Base-by-base conservation (phyloP, 441 rosid genomes). In the Aquilaria agallochum region DNA sequence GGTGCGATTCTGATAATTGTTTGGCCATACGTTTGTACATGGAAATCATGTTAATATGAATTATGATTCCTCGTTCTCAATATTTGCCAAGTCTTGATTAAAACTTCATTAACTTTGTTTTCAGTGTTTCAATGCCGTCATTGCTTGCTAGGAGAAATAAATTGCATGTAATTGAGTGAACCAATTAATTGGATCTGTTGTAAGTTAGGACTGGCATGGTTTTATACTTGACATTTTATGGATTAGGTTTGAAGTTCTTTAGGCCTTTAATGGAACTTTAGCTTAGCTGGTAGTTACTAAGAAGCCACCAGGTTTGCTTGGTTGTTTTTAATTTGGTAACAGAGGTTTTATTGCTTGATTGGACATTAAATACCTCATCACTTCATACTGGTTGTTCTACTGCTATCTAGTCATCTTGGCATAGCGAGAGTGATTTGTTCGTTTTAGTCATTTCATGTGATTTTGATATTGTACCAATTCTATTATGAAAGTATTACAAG, bases 1-100 rank as follows among this genome's bases (percentile, higher is more conserved):
- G 97, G 98, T 92, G 73, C n/a, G 48, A 48, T 56, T 55, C 56
- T 46, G 6, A 36, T 36, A 14, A 31, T 56, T 56, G 9, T 64
- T 7, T 63, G 13, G 46, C 53, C 20, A 45, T 42, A 51, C 5
- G 6, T 49, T 68, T 55, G 8, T 59, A 60, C 51, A 31, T 59
- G 20, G 49, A 14, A 55, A 36, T 4, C 42, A 36, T 36, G 42
- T 36, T 44, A 57, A 20, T 44, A 30, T 65, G 12, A 42, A 40
- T 46, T 20, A 44, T 13, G 49, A 53, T 30, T 31, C 30, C 31
- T 46, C 54, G 40, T 54, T 49, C 53, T 50, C 15, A 30, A 14
- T 59, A 13, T n/a, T 5, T 20, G 34, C 56, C 34, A 8, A 5
- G 55, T 50, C 31, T 61, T 51, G 20, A 30, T 12, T 31, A 50